These are phyloP conservation scores for Fusarium chaquense DNA, from an alignment of 2,329 filamentous ascomycete species.

Conservation along the genomic window DNA sequence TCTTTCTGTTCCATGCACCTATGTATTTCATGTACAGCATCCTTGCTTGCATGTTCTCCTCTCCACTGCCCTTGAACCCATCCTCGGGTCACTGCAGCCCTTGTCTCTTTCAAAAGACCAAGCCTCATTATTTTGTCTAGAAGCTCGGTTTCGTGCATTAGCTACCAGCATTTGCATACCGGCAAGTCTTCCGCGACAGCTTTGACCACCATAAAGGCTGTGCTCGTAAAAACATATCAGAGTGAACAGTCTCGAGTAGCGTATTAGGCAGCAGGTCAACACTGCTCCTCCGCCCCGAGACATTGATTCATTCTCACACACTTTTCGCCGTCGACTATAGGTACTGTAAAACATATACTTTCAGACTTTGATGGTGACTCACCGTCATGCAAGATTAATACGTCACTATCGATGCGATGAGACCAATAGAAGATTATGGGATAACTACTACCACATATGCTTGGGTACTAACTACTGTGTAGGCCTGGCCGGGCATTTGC, in stretches of 20 bases:
- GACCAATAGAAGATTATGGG: neutral
- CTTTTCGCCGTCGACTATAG: neutral
- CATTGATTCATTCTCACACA: constrained; percentile 6
- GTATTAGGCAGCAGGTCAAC: constrained; percentile 19
- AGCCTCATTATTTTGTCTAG: constrained; percentile 24
- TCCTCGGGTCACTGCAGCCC: constrained; percentile 23
- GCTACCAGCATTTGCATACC: constrained; percentile 11
- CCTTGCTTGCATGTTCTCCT: constrained; percentile 1
- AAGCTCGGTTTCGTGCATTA: constrained; percentile 35
- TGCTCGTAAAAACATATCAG: constrained; percentile 20
- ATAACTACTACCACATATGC: neutral
- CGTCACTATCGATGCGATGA: constrained; percentile 6
- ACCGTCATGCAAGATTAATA: constrained; percentile 13
- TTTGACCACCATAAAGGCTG: constrained; percentile 25
- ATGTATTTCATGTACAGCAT: neutral
- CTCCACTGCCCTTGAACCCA: constrained; percentile 23
- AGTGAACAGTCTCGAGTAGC: neutral
- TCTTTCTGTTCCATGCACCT: neutral
- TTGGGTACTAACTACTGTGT: neutral
- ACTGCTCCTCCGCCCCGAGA: constrained; percentile 6
- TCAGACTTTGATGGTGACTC: constrained; percentile 26
- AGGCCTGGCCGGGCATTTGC: neutral
- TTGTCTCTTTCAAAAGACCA: neutral
- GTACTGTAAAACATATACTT: constrained; percentile 4
- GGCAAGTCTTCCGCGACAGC: constrained; percentile 32